Base-by-base conservation (phyloP, 2,329 filamentous ascomycete genomes). In the Colletotrichum musicola region DNA sequence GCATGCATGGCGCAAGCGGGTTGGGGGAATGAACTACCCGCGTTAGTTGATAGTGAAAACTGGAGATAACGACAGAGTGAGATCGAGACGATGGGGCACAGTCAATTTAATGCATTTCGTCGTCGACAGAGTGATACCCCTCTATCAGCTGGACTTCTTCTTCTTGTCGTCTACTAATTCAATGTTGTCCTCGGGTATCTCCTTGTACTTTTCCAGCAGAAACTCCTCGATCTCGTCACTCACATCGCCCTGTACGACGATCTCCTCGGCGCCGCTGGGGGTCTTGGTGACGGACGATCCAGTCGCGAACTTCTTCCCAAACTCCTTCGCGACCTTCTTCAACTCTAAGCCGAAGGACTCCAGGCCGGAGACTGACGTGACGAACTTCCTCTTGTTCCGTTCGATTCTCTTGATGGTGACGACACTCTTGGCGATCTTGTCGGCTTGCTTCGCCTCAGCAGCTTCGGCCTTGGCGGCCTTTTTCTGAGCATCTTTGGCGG, bases 291-390 rank as follows among this genome's bases (percentile, higher is more conserved):
- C 96, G 51, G 92, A 95, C 16, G 91, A 92, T 0, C 96, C 96
- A 10, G 96, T 98, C 35, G 96, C 96, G 77, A 99, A 98, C 83
- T 98, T 98, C 88, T 98, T 99, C 71, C 96, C 96, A 74, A 98
- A 91, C 77, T 98, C 96, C 85, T 98, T 98, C 67, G 95, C 91
- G 7, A 97, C 87, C 84, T 98, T 98, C 82, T 99, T 99, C 76
- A 98, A 87, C 64, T 98, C 95, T 49, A 98, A 81, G 0, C 94
- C 94, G 76, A 98, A 97, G 0, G 92, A 90, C 80, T 99, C 96
- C 20, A 99, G 85, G 0, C 96, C 96, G 6, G 89, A 89, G n/a
- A 99, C 90, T 16, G 95, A 92, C 0, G 96, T 99, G 62, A 99
- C 95, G 78, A 91, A 97, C 84, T 99, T 99, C 77, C 96, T 90